Evolutionary conservation across 2,329 filamentous ascomycete genomes (phyloP).

Genomic region (Bimuria novae-zelandiae): DNA sequence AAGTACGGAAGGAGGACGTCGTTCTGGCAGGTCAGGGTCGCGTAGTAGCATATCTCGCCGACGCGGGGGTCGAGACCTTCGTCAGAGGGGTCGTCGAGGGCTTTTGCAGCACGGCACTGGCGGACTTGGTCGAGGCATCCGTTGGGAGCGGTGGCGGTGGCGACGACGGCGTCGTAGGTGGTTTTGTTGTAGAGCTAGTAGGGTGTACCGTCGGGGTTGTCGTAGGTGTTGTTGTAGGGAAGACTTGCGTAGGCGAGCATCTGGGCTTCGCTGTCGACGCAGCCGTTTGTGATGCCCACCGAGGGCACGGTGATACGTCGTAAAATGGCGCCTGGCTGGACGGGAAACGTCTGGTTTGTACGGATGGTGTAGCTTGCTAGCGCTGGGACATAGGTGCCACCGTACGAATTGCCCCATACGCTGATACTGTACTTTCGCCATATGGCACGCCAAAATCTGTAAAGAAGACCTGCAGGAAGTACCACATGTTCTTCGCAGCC

Average conservation of each 20-base stretch:
- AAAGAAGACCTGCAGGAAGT: constrained; percentile 12
- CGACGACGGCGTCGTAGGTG: constrained; percentile 50
- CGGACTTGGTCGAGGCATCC: constrained; percentile 58
- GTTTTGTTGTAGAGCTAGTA: constrained; percentile 35
- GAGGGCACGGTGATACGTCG: constrained; percentile 10
- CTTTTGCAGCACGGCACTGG: constrained; percentile 46
- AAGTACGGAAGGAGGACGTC: constrained; percentile 48
- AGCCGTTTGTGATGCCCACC: constrained; percentile 15
- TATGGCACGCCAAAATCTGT: constrained; percentile 3
- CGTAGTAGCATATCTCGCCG: constrained; percentile 35
- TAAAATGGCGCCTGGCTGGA: constrained; percentile 23
- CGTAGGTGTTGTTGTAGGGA: constrained; percentile 61
- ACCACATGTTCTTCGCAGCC: constrained; percentile 9
- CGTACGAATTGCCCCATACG: constrained; percentile 27
- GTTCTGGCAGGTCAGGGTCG: background rate
- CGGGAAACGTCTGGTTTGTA: constrained; percentile 56
- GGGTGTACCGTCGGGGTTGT: constrained; percentile 11
- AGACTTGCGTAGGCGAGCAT: constrained; percentile 31
- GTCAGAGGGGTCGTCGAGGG: background rate
- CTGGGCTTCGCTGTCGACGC: constrained; percentile 2
- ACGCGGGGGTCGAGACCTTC: background rate
- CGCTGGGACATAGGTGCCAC: constrained; percentile 58
- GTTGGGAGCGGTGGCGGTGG: constrained; percentile 47
- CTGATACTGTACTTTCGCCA: constrained; percentile 10
- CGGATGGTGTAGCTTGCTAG: constrained; percentile 57